Base-by-base conservation (phyloP, 2,329 filamentous ascomycete species). In the Scedosporium aurantiacum region DNA sequence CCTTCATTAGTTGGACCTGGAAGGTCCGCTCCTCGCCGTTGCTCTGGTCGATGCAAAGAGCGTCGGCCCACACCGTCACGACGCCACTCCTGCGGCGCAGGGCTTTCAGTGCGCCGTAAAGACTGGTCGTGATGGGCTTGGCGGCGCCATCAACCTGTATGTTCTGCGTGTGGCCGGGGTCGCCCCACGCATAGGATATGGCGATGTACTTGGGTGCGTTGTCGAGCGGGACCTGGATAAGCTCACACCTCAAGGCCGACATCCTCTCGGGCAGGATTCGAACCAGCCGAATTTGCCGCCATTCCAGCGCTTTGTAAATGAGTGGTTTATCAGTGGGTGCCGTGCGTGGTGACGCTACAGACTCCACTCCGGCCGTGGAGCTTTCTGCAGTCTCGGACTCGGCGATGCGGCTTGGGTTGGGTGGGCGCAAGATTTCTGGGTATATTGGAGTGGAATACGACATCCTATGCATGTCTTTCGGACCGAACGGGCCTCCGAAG, bases 131-230 rank as follows among this genome's bases (percentile, higher is more conserved):
- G 14, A 69, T 60, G 2, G 50, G 18, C 41, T 68, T 52, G 1
- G 16, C 41, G 23, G 21, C 28, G 40, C 65, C 65, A 27, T 65
- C 61, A 32, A 67, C 50, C 10, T 58, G 54, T 1, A 67, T 45
- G 2, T 40, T 59, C n/a, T 56, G 52, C 0, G 63, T 64, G 18
- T 71, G 66, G 3, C 66, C 65, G 0, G 65, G 55, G 52, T 72
- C 67, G 0, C 72, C 71, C 72, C 71, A 73, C 0, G 69, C 67
- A 62, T 74, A 74, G 0, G 72, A 74, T 1, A 74, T 60, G 2
- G 71, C 70, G 25, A 66, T 61, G 47, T 71, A 73, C 0, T 61
- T 54, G 2, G 66, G 66, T 2, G 64, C 63, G 7, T 66, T 56
- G 43, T 63, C 45, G 3, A 67, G 52, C 5, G 62, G 61, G 2